Base-by-base conservation (phyloP, 139 green algal species). In the Limnomonas spitsbergensis region DNA sequence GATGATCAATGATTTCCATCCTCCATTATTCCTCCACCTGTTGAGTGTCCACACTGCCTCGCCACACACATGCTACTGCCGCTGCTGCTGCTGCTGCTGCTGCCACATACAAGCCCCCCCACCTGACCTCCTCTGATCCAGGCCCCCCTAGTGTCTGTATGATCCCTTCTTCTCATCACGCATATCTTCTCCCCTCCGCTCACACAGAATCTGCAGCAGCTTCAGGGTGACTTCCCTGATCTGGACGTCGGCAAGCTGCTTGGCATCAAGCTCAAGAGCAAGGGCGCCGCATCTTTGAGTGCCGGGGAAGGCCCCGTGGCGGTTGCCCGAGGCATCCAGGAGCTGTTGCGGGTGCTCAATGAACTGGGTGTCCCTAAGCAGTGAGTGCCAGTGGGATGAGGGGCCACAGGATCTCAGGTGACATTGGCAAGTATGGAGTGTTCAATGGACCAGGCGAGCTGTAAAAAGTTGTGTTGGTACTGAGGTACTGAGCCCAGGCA, bases 191-290 rank as follows among this genome's bases (percentile, higher is more conserved):
- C 14, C 6, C 24, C 3, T 32, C 7, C 4, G 7, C 35, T 53
- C 24, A 42, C 26, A 29, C 35, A 42, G 56, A 27, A 14, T 7
- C 36, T 74, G 68, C 68, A 74, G 36, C 36, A 42, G 35, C 24
- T 74, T 32, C 68, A 74, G 36, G 68, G 26, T 7, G 20, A 74
- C 29, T 42, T 74, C 4, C 68, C 68, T 7, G 6, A 47, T 26
- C 20, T 74, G 9, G 68, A 74, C 36, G 6, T 74, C 24, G 68
- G 36, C 4, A 74, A 53, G 9, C 68, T 74, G 35, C 68, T 74
- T 3, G 68, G 68, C 35, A 74, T 74, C 68, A 7, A 27, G 20
- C 56, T 69, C 42, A 54, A 54, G 7, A 54, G 42, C 42, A 54
- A 9, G 42, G 42, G 9, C 42, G 9, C 7, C 42, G 9, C 6